These are phyloP conservation scores for Alloascoidea africana DNA, from an alignment of 805 yeast genomes.

Conservation along the genomic window DNA sequence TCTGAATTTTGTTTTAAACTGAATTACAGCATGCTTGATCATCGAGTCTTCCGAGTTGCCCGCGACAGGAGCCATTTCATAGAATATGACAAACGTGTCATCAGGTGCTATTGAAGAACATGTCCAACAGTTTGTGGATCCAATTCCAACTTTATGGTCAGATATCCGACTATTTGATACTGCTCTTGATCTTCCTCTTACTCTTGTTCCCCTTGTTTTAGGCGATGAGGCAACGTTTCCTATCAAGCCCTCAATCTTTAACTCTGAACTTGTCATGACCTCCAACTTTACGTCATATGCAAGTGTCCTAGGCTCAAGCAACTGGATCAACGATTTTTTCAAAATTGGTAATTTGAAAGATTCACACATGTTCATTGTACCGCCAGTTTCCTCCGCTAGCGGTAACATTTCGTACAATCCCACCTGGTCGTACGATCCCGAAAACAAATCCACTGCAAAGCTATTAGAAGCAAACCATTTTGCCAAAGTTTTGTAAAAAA, in stretches of 20 bases:
- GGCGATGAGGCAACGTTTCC: conserved; percentile 17
- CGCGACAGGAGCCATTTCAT: background rate
- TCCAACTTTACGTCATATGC: background rate
- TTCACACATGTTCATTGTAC: conserved; percentile 18
- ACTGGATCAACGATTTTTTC: conserved; percentile 8
- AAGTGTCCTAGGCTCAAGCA: conserved; percentile 2
- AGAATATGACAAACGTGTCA: background rate
- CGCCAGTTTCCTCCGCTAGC: conserved; percentile 20
- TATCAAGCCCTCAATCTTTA: conserved; percentile 20
- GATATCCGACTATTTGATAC: conserved; percentile 3
- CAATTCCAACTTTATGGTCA: conserved; percentile 14
- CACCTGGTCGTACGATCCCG: conserved; percentile 25
- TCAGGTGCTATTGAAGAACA: background rate
- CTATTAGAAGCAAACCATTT: conserved; percentile 14
- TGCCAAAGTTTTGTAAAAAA: conserved; percentile 12
- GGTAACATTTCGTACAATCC: conserved; percentile 28
- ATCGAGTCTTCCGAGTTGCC: background rate
- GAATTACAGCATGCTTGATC: conserved; percentile 14
- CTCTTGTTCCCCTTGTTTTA: conserved; percentile 1
- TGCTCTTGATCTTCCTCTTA: conserved; percentile 3
- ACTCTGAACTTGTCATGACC: conserved; percentile 6
- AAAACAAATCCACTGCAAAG: conserved; percentile 16
- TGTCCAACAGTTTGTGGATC: conserved; percentile 19
- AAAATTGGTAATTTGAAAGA: conserved; percentile 17
- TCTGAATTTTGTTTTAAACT: conserved; percentile 17